A percentile compares a stretch with the other conserved stretches of the same genome.
Evolutionary conservation across 306 rosid genomes (phyloP).

Genomic region (Carpinus fangiana): DNA sequence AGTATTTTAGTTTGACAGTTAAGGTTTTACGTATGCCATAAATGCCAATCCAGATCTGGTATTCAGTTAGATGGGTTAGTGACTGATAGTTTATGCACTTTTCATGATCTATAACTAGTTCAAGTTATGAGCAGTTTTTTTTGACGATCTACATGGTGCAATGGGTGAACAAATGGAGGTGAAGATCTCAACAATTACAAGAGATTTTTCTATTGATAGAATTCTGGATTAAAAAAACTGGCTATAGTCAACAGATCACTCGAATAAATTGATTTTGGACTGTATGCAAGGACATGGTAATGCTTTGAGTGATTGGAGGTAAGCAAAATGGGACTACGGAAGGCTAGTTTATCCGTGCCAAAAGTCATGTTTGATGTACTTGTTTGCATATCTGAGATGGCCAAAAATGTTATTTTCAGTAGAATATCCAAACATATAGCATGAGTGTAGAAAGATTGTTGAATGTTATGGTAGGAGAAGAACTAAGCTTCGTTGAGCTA

Average conservation of each 20-base stretch:
- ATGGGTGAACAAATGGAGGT: background rate
- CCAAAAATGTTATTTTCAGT: background rate
- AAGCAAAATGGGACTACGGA: background rate
- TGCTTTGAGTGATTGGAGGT: background rate
- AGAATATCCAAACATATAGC: background rate
- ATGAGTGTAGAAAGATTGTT: background rate
- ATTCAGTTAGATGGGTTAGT: background rate
- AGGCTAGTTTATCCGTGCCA: background rate
- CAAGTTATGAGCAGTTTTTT: slow-evolving; percentile 4
- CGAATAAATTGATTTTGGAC: background rate
- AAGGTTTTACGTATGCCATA: slow-evolving; percentile 6
- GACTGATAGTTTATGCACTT: slow-evolving; percentile 5
- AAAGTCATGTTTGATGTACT: background rate
- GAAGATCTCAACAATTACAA: slow-evolving; percentile 21
- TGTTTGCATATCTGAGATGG: background rate
- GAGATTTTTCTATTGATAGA: background rate
- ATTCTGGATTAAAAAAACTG: background rate
- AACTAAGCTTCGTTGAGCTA: background rate
- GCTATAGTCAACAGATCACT: background rate
- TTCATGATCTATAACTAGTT: slow-evolving; percentile 22
- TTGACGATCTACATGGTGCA: slow-evolving; percentile 3
- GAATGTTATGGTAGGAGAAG: background rate
- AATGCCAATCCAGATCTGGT: slow-evolving; percentile 57
- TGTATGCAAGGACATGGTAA: background rate
- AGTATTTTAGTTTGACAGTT: slow-evolving; percentile 16